Conservation (phyloP, 2,329 filamentous ascomycete genomes). For the Rhynchosporium secalis region DNA sequence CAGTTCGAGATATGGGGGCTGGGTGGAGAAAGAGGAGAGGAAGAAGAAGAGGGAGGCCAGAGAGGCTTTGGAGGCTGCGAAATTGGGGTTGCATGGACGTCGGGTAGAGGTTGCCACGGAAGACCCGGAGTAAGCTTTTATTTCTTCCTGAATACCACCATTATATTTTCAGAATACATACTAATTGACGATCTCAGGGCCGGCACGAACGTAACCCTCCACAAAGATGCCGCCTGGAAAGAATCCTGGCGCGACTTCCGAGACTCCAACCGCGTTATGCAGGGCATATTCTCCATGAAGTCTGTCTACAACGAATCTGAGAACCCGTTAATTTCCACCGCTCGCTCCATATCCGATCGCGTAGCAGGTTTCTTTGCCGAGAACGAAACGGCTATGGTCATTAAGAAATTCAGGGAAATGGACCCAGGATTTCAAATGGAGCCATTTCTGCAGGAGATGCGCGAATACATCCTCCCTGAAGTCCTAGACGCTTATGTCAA, state of each 20-base stretch:
- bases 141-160: slow-evolving; percentile 29
- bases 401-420: slow-evolving; percentile 97
- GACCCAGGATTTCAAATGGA: slow-evolving; percentile 94
- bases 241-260: slow-evolving; percentile 97
- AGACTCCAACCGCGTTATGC: slow-evolving; percentile 84
- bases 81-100: slow-evolving; percentile 41
- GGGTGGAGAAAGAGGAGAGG: slow-evolving; percentile 95
- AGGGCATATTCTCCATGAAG: slow-evolving; percentile 84
- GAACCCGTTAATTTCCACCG: slow-evolving; percentile 90
- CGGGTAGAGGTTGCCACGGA: slow-evolving; percentile 68
- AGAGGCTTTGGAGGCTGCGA: slow-evolving; percentile 61
- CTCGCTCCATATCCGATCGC: slow-evolving; percentile 85
- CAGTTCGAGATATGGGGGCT: slow-evolving; percentile 93
- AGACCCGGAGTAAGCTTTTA: slow-evolving; percentile 73
- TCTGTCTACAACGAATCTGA: slow-evolving; percentile 93
- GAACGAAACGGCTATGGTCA: slow-evolving; percentile 95
- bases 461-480: slow-evolving; percentile 96
- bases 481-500: slow-evolving; percentile 98
- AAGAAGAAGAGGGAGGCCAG: slow-evolving; percentile 73
- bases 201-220: slow-evolving; percentile 88
- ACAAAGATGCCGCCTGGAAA: slow-evolving; percentile 97
- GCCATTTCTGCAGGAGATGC: slow-evolving; percentile 90
- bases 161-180: slow-evolving; percentile 23
- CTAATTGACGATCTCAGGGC: slow-evolving; percentile 60
- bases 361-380: slow-evolving; percentile 96